Evolutionary conservation across 192 early-diverging fungal genomes (phyloP), one percentile per base, ranked within the genome.

Genomic region (Mortierella antarctica): DNA sequence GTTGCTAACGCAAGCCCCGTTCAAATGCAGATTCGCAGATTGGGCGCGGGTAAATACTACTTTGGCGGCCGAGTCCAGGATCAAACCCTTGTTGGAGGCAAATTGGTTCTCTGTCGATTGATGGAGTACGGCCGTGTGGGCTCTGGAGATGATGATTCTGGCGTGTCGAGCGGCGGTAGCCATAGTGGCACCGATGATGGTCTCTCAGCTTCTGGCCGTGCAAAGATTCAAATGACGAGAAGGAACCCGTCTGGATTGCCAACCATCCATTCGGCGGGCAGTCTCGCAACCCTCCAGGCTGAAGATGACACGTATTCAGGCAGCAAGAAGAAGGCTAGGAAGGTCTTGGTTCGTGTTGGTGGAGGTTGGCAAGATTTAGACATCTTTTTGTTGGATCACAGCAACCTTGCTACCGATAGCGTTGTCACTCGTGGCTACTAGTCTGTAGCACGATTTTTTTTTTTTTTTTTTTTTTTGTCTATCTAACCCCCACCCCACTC

Each of bases 301-400:
- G 65, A 79, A 14, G 68, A 82, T 17, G 61, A 51, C n/a, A 65
- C 57, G 20, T 48, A 49, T 2, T 20, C 47, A 9, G 81, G 58
- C 11, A 50, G 48, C 42, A 62, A 70, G 70, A 62, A 69, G 65
- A 54, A 44, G 6, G 49, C 67, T 1, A 67, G 57, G 17, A 70
- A 82, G 53, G 89, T 91, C 2, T 52, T 88, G 45, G 87, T 89
- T 47, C 83, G 88, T 40, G 88, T 89, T 9, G 88, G 89, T 48
- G 89, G 89, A 18, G 88, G 89, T 39, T 91, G 87, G 86, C 87
- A 91, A 21, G 89, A 89, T 74, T 57, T 91, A 46, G 89, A 91
- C 48, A 85, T 89, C 44, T 91, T 91, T 65, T 83, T 91, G 66
- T 51, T 91, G 14, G 88, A 90, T 18, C 86, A 89, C 61, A 82